Conservation (phyloP, 2,329 filamentous ascomycete genomes). For the Scytalidium sp. region DNA sequence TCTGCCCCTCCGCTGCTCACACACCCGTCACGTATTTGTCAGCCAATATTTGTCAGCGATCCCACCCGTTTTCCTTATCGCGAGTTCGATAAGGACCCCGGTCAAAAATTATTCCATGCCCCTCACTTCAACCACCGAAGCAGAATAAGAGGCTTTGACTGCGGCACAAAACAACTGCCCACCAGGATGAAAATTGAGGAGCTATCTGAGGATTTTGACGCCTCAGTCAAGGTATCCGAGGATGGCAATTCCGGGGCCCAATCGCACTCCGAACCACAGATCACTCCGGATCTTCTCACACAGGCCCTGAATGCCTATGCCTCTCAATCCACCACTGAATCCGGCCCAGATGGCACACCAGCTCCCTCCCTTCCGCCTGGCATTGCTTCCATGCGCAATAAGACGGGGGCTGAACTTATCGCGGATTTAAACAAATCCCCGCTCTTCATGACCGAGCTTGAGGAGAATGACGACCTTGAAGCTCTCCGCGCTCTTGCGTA, state of each 20-base stretch:
- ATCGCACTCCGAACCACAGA: background rate
- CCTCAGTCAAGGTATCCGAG: slow-evolving; percentile 13
- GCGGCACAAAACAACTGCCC: background rate
- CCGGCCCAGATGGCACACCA: slow-evolving; percentile 17
- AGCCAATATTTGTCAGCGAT: too few relatives aligned
- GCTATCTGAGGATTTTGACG: slow-evolving; percentile 14
- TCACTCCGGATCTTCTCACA: slow-evolving; percentile 21
- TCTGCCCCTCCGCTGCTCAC: background rate
- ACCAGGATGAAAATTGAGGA: slow-evolving; percentile 27
- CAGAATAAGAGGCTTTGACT: background rate
- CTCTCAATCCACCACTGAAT: slow-evolving; percentile 3
- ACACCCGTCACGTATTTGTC: too few relatives aligned
- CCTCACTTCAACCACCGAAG: background rate
- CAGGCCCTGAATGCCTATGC: slow-evolving; percentile 20
- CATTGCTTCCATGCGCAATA: slow-evolving; percentile 53
- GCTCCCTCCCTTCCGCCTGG: slow-evolving; percentile 46
- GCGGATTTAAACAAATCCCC: slow-evolving; percentile 69
- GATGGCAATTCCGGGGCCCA: background rate
- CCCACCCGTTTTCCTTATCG: too few relatives aligned
- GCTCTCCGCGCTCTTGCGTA: slow-evolving; percentile 88
- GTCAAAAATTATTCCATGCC: background rate
- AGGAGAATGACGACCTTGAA: slow-evolving; percentile 80
- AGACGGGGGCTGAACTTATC: slow-evolving; percentile 58
- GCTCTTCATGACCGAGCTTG: slow-evolving; percentile 93
- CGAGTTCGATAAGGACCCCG: background rate